Percentiles rank a stretch among this genome's conserved stretches.
phyloP scores from a whole-genome alignment of 1,139 yeast genomes.

The Blastobotrys raffinosifermentans region DNA sequence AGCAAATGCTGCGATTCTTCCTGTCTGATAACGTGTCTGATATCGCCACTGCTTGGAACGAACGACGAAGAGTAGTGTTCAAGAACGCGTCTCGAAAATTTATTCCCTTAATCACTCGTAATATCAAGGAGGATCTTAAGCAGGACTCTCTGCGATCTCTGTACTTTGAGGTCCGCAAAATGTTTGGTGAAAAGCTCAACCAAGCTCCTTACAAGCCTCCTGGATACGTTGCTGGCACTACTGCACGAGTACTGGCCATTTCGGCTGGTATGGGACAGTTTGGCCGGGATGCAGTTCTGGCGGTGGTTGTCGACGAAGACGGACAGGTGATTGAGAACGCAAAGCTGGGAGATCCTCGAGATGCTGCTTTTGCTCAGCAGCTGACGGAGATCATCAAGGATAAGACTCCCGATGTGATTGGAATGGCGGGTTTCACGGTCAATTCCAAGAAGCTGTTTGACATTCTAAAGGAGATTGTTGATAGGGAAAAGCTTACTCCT shows the following conservation, averaged over 20 bases:
- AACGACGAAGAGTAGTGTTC: slow-evolving; percentile 62
- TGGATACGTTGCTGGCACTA: slow-evolving; percentile 70
- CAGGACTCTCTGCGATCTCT: slow-evolving; percentile 70
- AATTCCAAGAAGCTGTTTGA: slow-evolving; percentile 58
- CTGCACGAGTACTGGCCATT: slow-evolving; percentile 76
- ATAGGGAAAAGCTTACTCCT: slow-evolving; percentile 48
- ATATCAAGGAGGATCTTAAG: slow-evolving; percentile 78
- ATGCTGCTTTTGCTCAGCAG: slow-evolving; percentile 51
- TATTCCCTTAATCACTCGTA: slow-evolving; percentile 61
- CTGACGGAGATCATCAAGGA: slow-evolving; percentile 50
- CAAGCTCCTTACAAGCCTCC: slow-evolving; percentile 91
- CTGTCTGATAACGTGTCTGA: slow-evolving; percentile 83
- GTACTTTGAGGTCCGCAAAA: slow-evolving; percentile 62
- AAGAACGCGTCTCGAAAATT: slow-evolving; percentile 63
- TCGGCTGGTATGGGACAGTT: slow-evolving; percentile 83
- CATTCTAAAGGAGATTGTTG: slow-evolving; percentile 51
- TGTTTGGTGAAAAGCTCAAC: slow-evolving; percentile 65
- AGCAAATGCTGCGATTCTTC: slow-evolving; percentile 50
- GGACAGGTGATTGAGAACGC: slow-evolving; percentile 73
- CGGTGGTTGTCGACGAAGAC: slow-evolving; percentile 68
- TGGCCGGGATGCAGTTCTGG: slow-evolving; percentile 80
- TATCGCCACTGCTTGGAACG: slow-evolving; percentile 76
- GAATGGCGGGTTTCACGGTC: slow-evolving; percentile 82
- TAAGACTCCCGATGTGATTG: slow-evolving; percentile 79
- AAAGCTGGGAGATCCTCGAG: slow-evolving; percentile 62